phyloP scores from a whole-genome alignment of 2,329 filamentous ascomycete species.

The Neofusicoccum cordaticola region DNA sequence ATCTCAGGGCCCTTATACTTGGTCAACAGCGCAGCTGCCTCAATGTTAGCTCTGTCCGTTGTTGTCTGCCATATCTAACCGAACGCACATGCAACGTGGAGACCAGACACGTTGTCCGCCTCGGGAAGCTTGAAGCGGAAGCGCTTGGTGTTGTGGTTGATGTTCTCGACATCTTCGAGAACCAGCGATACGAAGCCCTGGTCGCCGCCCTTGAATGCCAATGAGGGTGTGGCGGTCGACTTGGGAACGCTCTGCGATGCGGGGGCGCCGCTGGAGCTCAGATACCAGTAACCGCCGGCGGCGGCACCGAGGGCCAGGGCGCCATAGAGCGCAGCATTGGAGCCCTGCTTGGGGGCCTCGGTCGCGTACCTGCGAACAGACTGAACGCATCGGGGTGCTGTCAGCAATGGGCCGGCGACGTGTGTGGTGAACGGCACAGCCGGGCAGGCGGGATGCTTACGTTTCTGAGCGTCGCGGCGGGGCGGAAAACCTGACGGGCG shows the following conservation, averaged over 20 bases:
- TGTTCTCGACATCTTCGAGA: constrained; percentile 70
- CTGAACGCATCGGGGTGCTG: constrained; percentile 37
- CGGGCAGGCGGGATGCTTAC: constrained; percentile 27
- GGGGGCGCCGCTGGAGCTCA: constrained; percentile 30
- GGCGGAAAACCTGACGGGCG: constrained; percentile 42
- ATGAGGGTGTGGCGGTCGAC: constrained; percentile 43
- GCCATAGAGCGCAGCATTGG: constrained; percentile 60
- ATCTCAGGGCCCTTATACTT: constrained; percentile 83
- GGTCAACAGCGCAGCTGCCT: constrained; percentile 71
- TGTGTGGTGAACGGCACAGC: constrained; percentile 23
- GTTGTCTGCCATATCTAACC: neutral
- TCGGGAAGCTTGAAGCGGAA: constrained; percentile 86
- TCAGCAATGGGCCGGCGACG: constrained; percentile 17
- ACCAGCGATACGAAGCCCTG: constrained; percentile 84
- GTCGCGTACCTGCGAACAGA: constrained; percentile 73
- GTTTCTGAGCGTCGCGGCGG: constrained; percentile 40
- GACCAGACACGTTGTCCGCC: constrained; percentile 76
- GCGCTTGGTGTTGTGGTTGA: constrained; percentile 95
- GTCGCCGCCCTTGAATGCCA: constrained; percentile 75
- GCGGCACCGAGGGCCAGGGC: constrained; percentile 56
- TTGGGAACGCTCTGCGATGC: constrained; percentile 38
- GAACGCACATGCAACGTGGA: constrained; percentile 68
- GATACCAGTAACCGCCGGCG: constrained; percentile 56
- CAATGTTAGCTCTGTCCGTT: neutral
- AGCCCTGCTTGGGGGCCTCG: constrained; percentile 54